Conservation (phyloP, 257 asterid genomes). For the Capsicum pubescens region DNA sequence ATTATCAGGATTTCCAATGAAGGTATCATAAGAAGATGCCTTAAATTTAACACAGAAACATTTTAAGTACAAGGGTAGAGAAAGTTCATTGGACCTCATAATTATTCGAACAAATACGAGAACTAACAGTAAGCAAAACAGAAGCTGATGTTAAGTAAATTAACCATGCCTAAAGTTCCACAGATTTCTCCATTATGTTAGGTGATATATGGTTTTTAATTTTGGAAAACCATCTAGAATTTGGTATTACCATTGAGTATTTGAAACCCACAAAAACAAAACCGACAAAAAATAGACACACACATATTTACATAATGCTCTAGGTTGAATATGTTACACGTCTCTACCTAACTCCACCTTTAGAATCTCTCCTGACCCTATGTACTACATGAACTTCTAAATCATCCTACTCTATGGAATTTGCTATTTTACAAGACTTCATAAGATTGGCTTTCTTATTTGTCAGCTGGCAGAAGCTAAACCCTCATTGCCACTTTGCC, state of each 20-base stretch:
- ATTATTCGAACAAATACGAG: background rate
- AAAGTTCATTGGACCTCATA: background rate
- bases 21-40: slow-evolving; percentile 16
- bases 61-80: background rate
- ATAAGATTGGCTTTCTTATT: background rate
- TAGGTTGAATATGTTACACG: background rate
- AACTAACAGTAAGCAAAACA: background rate
- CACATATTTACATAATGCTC: background rate
- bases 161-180: slow-evolving; percentile 1
- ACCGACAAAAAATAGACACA: background rate
- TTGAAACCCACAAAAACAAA: background rate
- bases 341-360: background rate
- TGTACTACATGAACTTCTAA: background rate
- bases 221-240: slow-evolving; percentile 16
- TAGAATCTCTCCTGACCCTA: background rate
- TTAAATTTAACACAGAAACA: background rate
- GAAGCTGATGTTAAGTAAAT: background rate
- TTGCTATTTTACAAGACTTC: background rate
- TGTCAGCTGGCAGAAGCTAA: background rate
- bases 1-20: background rate
- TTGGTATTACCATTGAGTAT: background rate
- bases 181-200: background rate
- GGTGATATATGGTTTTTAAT: slow-evolving; percentile 1
- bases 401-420: background rate
- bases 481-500: background rate